Evolutionary conservation across 257 asterid genomes (phyloP).

Genomic region (Lycium ferocissimum): DNA sequence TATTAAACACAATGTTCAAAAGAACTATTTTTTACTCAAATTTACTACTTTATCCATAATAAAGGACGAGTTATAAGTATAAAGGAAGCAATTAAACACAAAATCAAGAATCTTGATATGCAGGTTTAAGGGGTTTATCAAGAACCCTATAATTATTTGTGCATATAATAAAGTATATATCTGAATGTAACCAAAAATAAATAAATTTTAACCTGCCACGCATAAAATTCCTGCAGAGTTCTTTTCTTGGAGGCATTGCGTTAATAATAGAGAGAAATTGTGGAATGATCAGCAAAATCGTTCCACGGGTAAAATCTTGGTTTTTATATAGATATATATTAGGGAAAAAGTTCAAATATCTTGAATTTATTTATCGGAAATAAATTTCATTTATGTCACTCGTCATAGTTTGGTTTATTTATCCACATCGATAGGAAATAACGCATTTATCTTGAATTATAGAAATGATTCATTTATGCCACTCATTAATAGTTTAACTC

Average conservation of each 20-base stretch:
- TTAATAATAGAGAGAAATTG: not conserved
- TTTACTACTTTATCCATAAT: not conserved
- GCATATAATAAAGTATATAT: not conserved
- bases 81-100: not conserved
- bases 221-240: slow-evolving; percentile 72
- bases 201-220: slow-evolving; percentile 67
- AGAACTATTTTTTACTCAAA: not conserved
- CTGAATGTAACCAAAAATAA: no score
- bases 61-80: not conserved
- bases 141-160: not conserved
- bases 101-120: not conserved
- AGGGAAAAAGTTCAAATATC: not conserved
- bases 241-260: slow-evolving; percentile 74
- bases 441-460: no score
- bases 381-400: no score
- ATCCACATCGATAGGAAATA: no score
- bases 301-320: not conserved
- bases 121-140: not conserved
- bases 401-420: no score
- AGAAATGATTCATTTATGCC: no score
- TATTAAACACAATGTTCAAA: not conserved
- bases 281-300: not conserved
- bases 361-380: no score
- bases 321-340: not conserved
- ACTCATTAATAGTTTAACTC: no score